A percentile compares a stretch with the other conserved stretches of the same genome.
phyloP scores from a whole-genome alignment of 1,284 basidiomycete species.

The Vanrija sp. region DNA sequence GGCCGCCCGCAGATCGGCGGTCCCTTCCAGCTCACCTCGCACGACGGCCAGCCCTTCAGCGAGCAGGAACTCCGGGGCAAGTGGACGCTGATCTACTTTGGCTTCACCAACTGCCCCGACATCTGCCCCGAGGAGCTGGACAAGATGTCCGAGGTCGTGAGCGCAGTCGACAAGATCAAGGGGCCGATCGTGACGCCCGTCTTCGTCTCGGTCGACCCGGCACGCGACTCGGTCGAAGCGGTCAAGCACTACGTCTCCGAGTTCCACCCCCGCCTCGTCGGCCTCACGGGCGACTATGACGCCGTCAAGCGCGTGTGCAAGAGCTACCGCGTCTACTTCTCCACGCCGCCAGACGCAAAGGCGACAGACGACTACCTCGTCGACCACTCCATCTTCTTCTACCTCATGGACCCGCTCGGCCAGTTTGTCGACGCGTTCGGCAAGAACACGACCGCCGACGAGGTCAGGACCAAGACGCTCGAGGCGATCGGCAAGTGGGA shows the following conservation, averaged over 20 bases:
- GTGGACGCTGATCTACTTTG: constrained; percentile 87
- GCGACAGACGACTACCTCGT: constrained; percentile 88
- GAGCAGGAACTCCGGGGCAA: constrained; percentile 79
- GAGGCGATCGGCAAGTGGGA: constrained; percentile 55
- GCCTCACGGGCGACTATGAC: constrained; percentile 83
- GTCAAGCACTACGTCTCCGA: constrained; percentile 60
- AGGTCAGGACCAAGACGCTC: constrained; percentile 59
- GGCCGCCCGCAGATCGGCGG: constrained; percentile 78
- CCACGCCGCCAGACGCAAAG: constrained; percentile 76
- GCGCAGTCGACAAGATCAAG: constrained; percentile 63
- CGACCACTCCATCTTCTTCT: constrained; percentile 91
- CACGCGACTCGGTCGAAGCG: constrained; percentile 68
- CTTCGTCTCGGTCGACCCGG: constrained; percentile 95
- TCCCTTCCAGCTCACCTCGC: constrained; percentile 72
- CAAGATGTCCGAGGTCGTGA: constrained; percentile 84
- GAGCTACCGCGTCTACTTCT: constrained; percentile 96
- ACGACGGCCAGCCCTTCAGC: constrained; percentile 68
- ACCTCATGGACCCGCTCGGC: constrained; percentile 94
- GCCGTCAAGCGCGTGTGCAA: constrained; percentile 85
- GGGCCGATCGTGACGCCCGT: constrained; percentile 67
- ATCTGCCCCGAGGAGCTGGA: constrained; percentile 98
- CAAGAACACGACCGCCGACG: constrained; percentile 67
- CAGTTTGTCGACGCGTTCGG: constrained; percentile 97
- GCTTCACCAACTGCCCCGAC: constrained; percentile 96
- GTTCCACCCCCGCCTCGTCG: constrained; percentile 87